Base-by-base conservation (phyloP, 768 basidiomycete species). In the Lactarius sanguifluus region DNA sequence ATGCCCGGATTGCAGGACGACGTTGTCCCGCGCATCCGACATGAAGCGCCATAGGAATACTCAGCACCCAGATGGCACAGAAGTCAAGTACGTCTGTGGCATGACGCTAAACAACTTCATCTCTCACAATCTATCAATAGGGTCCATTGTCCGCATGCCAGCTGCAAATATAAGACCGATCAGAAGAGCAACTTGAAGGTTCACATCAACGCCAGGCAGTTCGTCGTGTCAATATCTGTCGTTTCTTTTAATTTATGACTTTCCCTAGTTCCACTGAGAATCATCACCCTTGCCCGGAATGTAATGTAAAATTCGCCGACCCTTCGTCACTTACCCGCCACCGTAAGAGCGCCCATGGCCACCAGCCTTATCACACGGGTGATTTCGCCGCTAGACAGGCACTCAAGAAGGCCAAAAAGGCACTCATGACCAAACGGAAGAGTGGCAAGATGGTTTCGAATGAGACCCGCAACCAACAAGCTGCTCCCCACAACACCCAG, bases 1-100 rank as follows among this genome's bases (percentile, higher is more conserved):
- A 40, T 67, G 66, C 41, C 41, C 62, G 0, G 58, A 64, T 28
- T 67, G 66, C 1, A 62, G 62, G 20, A 7, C 15, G 41, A 67
- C 43, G 12, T 20, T 67, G 2, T 67, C 62, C 34, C 62, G 62
- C 30, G 3, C 1, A 20, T n/a, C 57, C 16, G 66, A 67, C 62
- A 10, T 67, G 43, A 60, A 56, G 28, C 66, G 66, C 10, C 66
- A 67, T 45, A 36, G 62, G 25, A 63, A 30, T n/a, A 59, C 50
- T 7, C 63, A 56, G 13, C 66, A 67, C 10, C 34, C 66, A 6
- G 34, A 59, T 9, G 62, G 66, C 16, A 59, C 34, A 9, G 62
- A 64, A 25, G 16, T 20, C 32, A 67, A 40, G 66, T 67, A 60
- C 20, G 66, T 64, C 38, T 30, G 62, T 56, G 34, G 16, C 59